Evolutionary conservation across 2,329 filamentous ascomycete species (phyloP).

Genomic region (Pseudocercospora pini-densiflorae): DNA sequence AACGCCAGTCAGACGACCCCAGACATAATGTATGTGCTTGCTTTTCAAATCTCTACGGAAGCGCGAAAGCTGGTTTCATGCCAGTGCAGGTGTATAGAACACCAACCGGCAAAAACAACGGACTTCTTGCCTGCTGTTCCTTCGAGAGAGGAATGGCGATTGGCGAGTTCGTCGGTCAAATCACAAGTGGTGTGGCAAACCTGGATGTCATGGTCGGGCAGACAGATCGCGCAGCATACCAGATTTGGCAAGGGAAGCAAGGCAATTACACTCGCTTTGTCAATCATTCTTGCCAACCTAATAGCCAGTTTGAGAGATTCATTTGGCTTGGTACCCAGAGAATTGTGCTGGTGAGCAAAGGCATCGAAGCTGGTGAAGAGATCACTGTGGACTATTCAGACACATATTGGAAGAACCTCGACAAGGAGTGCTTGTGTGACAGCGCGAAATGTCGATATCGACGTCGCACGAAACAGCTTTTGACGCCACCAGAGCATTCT

Average conservation of each 20-base stretch:
- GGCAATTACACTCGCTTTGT: slow-evolving; percentile 65
- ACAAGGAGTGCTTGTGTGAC: slow-evolving; percentile 61
- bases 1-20: slow-evolving; percentile 57
- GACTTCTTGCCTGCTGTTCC: slow-evolving; percentile 51
- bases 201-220: slow-evolving; percentile 59
- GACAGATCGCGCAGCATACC: slow-evolving; percentile 53
- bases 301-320: slow-evolving; percentile 62
- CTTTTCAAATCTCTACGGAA: slow-evolving; percentile 59
- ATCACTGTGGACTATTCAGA: slow-evolving; percentile 64
- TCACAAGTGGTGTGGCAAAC: slow-evolving; percentile 58
- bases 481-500: slow-evolving; percentile 13
- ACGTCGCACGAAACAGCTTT: slow-evolving; percentile 18
- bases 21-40: slow-evolving; percentile 57
- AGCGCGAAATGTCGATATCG: slow-evolving; percentile 57
- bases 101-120: slow-evolving; percentile 59
- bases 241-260: slow-evolving; percentile 62
- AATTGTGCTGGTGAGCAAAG: slow-evolving; percentile 61
- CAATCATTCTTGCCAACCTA: slow-evolving; percentile 63
- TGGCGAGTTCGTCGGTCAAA: slow-evolving; percentile 60
- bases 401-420: slow-evolving; percentile 60
- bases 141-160: slow-evolving; percentile 59
- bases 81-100: slow-evolving; percentile 61
- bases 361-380: slow-evolving; percentile 58
- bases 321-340: slow-evolving; percentile 61
- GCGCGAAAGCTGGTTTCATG: slow-evolving; percentile 43